Conservation (phyloP, 2,329 filamentous ascomycete species). For the Ophiocordyceps camponoti-leonardi region DNA sequence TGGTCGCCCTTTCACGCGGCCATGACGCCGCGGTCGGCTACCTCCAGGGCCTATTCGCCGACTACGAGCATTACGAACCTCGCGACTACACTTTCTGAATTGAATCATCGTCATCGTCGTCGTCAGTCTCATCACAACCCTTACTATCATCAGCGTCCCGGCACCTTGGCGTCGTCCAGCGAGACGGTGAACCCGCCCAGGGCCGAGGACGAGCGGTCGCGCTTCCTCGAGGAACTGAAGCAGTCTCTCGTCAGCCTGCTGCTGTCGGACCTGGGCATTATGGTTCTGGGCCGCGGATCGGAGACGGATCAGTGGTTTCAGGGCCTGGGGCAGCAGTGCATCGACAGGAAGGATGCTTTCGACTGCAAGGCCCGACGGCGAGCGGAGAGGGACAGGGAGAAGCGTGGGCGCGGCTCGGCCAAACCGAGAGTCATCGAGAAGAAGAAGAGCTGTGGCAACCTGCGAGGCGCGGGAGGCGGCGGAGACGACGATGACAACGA, state of each 20-base stretch:
- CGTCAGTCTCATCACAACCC: constrained; percentile 23
- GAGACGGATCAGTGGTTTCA: constrained; percentile 87
- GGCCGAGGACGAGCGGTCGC: constrained; percentile 50
- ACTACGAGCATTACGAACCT: constrained; percentile 43
- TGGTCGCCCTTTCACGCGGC: constrained; percentile 75
- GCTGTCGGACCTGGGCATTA: constrained; percentile 74
- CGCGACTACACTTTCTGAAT: constrained; percentile 28
- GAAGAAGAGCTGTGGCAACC: constrained; percentile 51
- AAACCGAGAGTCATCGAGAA: constrained; percentile 41
- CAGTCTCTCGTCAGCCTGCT: constrained; percentile 70
- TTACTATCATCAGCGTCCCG: constrained; percentile 35
- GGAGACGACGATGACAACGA: constrained; percentile 23
- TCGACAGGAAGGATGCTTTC: constrained; percentile 40
- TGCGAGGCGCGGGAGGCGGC: constrained; percentile 33
- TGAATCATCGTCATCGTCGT: constrained; percentile 23
- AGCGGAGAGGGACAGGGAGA: constrained; percentile 21
- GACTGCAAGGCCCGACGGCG: constrained; percentile 27
- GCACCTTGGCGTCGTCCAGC: constrained; percentile 49
- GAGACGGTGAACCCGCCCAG: constrained; percentile 48
- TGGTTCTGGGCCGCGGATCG: constrained; percentile 74
- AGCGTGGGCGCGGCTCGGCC: constrained; percentile 21
- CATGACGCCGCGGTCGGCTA: constrained; percentile 43
- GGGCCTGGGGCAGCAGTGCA: constrained; percentile 47
- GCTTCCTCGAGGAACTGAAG: constrained; percentile 62
- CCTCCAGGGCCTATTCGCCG: constrained; percentile 42